Conservation (phyloP, 768 basidiomycete genomes). For the Trametes elegans region DNA sequence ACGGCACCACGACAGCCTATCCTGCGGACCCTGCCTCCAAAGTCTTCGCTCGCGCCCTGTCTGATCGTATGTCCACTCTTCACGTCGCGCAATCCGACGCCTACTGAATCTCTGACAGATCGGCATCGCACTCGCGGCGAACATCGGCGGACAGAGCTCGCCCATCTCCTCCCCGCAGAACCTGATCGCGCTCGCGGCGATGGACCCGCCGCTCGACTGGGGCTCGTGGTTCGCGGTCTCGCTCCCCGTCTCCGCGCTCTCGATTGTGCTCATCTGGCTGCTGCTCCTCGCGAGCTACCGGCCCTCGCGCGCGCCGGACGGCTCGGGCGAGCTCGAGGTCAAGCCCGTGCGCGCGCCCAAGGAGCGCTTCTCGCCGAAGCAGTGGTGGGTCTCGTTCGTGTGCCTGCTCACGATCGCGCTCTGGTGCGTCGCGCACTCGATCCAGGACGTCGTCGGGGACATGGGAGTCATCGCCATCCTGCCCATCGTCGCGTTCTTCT, state of each 20-base stretch:
- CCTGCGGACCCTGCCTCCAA: slow-evolving; percentile 83
- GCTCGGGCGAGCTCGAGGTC: slow-evolving; percentile 78
- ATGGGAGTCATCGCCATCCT: slow-evolving; percentile 98
- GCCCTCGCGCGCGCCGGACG: slow-evolving; percentile 68
- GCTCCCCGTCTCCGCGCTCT: slow-evolving; percentile 84
- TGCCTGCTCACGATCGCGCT: slow-evolving; percentile 81
- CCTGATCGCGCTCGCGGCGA: slow-evolving; percentile 83
- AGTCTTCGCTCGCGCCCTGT: slow-evolving; percentile 84
- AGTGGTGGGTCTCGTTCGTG: slow-evolving; percentile 87
- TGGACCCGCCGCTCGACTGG: slow-evolving; percentile 89
- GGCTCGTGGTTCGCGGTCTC: slow-evolving; percentile 92
- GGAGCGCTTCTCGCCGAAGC: slow-evolving; percentile 79
- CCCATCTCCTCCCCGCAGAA: slow-evolving; percentile 99
- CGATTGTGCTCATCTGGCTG: slow-evolving; percentile 89
- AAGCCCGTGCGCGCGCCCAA: slow-evolving; percentile 79
- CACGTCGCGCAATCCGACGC: neutral
- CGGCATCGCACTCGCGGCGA: slow-evolving; percentile 96
- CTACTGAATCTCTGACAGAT: slow-evolving; percentile 47
- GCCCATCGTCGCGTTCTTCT: slow-evolving; percentile 91
- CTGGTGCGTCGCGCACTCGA: slow-evolving; percentile 84
- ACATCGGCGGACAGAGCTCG: slow-evolving; percentile 96
- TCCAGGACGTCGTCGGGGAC: slow-evolving; percentile 80
- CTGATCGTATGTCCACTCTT: slow-evolving; percentile 79
- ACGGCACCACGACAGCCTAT: slow-evolving; percentile 65
- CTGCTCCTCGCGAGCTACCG: slow-evolving; percentile 82